These are phyloP conservation scores for Crithidia sp. DNA, from an alignment of 208 protist genomes.

Conservation along the genomic window DNA sequence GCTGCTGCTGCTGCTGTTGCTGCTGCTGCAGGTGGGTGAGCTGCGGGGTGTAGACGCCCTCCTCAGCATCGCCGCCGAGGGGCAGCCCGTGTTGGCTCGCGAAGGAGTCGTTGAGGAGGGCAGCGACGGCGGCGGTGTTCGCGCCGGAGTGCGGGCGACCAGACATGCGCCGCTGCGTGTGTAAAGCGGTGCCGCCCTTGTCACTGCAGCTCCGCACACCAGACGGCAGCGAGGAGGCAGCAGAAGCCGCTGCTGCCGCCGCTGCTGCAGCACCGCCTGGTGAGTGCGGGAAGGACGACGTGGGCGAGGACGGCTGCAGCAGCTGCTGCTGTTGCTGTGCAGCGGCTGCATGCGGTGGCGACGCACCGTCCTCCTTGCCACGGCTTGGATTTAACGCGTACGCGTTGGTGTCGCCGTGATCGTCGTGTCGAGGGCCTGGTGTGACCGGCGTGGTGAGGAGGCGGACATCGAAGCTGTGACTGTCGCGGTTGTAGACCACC, in stretches of 20 bases:
- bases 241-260: conserved; percentile 6
- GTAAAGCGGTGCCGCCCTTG: not conserved
- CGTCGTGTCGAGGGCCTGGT: not conserved
- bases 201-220: not conserved
- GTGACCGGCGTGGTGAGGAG: not conserved
- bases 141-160: not conserved
- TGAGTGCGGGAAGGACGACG: no score
- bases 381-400: not conserved
- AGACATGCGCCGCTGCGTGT: not conserved
- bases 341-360: not conserved
- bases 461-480: conserved; percentile 30
- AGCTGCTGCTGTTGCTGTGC: not conserved
- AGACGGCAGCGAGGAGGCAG: not conserved
- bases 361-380: not conserved
- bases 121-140: not conserved
- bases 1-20: not conserved
- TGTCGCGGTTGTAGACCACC: conserved; percentile 27
- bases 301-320: no score
- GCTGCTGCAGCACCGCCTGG: not conserved
- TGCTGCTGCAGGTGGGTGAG: not conserved
- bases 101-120: conserved; percentile 32
- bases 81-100: conserved; percentile 12
- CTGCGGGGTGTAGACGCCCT: not conserved
- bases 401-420: not conserved
- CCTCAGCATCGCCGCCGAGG: not conserved